phyloP scores from a whole-genome alignment of 495 filamentous ascomycete genomes.

The Penicillium samsonianum region DNA sequence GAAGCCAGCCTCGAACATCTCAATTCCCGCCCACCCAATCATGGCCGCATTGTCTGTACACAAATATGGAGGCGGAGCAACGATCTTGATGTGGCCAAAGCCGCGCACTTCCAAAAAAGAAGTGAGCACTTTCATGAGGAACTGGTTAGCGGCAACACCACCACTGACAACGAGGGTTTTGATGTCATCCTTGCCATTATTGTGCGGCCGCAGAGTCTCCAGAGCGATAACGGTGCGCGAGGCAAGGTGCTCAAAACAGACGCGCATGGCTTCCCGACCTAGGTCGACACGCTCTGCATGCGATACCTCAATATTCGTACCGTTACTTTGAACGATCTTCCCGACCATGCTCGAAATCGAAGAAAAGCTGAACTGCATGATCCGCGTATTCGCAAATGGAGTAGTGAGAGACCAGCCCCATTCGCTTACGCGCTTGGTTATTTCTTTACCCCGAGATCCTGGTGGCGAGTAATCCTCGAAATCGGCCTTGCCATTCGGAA shows the following conservation, averaged over 20 bases:
- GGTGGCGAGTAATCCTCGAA: slow-evolving; percentile 61
- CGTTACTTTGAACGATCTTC: slow-evolving; percentile 44
- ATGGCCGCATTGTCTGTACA: slow-evolving; percentile 98
- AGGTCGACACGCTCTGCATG: slow-evolving; percentile 58
- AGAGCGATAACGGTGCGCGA: slow-evolving; percentile 70
- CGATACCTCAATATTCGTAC: slow-evolving; percentile 17
- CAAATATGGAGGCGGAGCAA: slow-evolving; percentile 70
- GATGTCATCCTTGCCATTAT: slow-evolving; percentile 35
- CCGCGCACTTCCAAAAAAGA: slow-evolving; percentile 63
- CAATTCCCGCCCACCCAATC: slow-evolving; percentile 92
- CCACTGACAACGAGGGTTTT: slow-evolving; percentile 78
- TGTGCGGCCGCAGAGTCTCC: slow-evolving; percentile 33
- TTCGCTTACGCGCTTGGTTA: slow-evolving; percentile 37
- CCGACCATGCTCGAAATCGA: slow-evolving; percentile 59
- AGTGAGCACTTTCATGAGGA: slow-evolving; percentile 67
- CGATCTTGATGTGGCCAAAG: slow-evolving; percentile 59
- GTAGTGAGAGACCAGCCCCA: slow-evolving; percentile 61
- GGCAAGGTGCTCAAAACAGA: slow-evolving; percentile 88
- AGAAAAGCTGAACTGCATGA: slow-evolving; percentile 64
- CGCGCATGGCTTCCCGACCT: slow-evolving; percentile 69
- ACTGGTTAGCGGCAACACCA: slow-evolving; percentile 84
- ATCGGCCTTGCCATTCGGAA: slow-evolving; percentile 52
- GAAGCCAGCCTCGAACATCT: slow-evolving; percentile 87
- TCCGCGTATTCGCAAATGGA: slow-evolving; percentile 53
- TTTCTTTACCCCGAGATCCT: slow-evolving; percentile 52